Evolutionary conservation across 805 yeast species (phyloP).

Genomic region (Lipomyces orientalis): DNA sequence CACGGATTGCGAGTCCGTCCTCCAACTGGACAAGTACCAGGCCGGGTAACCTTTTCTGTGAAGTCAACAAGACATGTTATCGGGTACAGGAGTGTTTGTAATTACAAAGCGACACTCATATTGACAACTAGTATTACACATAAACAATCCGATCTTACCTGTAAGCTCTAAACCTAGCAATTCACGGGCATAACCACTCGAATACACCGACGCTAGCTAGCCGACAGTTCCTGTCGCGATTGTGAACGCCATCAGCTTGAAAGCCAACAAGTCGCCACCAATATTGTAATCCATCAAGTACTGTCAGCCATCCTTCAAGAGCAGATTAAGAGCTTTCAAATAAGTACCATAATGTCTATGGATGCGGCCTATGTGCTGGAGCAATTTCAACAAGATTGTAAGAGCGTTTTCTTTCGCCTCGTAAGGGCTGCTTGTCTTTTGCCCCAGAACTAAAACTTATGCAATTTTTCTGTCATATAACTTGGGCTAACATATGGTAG

Average conservation of each 20-base stretch:
- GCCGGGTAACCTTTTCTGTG: too few relatives aligned
- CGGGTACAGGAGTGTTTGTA: too few relatives aligned
- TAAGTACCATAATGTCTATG: slow-evolving; percentile 48
- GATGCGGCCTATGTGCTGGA: slow-evolving; percentile 88
- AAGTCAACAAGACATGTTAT: too few relatives aligned
- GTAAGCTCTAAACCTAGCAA: not conserved
- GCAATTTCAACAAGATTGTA: slow-evolving; percentile 59
- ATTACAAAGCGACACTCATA: too few relatives aligned
- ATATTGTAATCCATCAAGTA: not conserved
- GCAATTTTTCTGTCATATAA: not conserved
- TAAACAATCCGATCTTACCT: too few relatives aligned
- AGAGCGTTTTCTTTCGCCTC: slow-evolving; percentile 17
- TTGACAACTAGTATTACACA: too few relatives aligned
- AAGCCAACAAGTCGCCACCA: not conserved
- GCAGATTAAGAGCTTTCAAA: not conserved
- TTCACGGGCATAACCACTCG: too few relatives aligned
- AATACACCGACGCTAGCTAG: too few relatives aligned
- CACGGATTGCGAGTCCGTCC: too few relatives aligned
- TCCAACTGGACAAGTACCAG: too few relatives aligned
- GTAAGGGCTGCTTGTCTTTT: not conserved
- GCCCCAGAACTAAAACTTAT: not conserved
- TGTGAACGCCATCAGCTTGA: not conserved
- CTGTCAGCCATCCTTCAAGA: slow-evolving; percentile 13
- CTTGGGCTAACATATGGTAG: slow-evolving; percentile 23
- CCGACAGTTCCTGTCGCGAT: not conserved